phyloP scores from a whole-genome alignment of 2,329 filamentous ascomycete genomes.

The Lasiodiplodia hormozganensis region DNA sequence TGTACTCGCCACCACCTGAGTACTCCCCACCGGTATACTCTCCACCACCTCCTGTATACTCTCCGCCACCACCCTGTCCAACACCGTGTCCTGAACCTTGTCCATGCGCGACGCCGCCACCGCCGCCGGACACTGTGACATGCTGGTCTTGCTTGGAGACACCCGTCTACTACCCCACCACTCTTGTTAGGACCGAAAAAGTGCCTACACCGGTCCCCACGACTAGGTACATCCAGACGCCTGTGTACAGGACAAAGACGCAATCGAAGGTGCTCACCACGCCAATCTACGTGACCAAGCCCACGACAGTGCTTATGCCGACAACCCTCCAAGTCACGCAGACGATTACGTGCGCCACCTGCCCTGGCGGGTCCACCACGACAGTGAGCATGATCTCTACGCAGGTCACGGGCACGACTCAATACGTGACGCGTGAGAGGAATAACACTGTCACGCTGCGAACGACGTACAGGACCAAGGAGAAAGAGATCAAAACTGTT shows the following conservation, averaged over 20 bases:
- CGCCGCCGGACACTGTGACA: background rate
- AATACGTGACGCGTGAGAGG: background rate
- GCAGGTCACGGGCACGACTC: background rate
- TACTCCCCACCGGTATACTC: background rate
- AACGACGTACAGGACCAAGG: conserved; percentile 1
- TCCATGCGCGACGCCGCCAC: background rate
- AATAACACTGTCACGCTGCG: background rate
- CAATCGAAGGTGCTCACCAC: background rate
- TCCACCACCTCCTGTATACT: background rate
- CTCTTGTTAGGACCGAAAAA: background rate
- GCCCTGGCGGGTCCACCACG: background rate
- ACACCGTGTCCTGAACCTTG: background rate
- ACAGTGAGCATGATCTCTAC: background rate
- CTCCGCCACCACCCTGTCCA: background rate
- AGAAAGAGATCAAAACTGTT: background rate
- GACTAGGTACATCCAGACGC: background rate
- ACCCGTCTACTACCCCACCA: background rate
- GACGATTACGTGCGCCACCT: conserved; percentile 1
- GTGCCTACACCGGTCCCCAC: background rate
- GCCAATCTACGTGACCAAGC: background rate
- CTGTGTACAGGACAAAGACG: background rate
- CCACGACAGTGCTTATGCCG: background rate
- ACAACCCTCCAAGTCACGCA: background rate
- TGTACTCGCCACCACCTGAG: too few species aligned
- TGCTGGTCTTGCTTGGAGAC: conserved; percentile 1